Percentiles rank a stretch among this genome's conserved stretches.
These are phyloP conservation scores for Phaeosphaeriaceae sp. DNA, from an alignment of 2,329 filamentous ascomycete species.

Conservation along the genomic window DNA sequence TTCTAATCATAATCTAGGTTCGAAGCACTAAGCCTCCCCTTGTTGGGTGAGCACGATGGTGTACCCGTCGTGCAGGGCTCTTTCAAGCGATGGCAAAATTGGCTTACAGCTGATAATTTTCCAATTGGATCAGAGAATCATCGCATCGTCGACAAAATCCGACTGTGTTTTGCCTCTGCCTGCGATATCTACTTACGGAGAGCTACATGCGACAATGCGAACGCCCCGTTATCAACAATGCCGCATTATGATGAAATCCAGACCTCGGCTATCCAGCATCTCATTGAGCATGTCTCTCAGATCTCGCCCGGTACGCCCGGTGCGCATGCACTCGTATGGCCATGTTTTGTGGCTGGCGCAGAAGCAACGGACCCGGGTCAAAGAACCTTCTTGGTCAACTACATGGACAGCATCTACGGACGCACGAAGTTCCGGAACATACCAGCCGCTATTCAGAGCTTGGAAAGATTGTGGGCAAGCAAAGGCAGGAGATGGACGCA, in stretches of 20 bases:
- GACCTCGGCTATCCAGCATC: conserved; percentile 9
- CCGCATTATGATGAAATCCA: conserved; percentile 4
- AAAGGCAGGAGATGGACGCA: conserved; percentile 15
- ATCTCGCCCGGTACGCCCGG: conserved; percentile 16
- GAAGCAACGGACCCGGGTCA: conserved; percentile 16
- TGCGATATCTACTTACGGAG: conserved; percentile 20
- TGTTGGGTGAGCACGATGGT: conserved; percentile 18
- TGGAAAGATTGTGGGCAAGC: conserved; percentile 19
- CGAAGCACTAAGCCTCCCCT: conserved; percentile 21
- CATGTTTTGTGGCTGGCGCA: conserved; percentile 27
- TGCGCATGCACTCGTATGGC: conserved; percentile 28
- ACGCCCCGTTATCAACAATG: background rate
- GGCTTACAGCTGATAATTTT: conserved; percentile 16
- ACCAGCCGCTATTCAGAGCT: conserved; percentile 16
- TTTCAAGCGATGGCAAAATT: conserved; percentile 15
- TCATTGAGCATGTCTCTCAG: conserved; percentile 13
- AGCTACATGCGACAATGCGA: conserved; percentile 8
- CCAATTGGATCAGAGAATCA: conserved; percentile 11
- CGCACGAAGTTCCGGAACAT: conserved; percentile 26
- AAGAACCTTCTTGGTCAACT: conserved; percentile 19
- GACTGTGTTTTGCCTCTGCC: conserved; percentile 21
- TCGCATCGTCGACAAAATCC: conserved; percentile 14
- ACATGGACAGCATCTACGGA: conserved; percentile 21
- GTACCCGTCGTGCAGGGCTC: conserved; percentile 13
- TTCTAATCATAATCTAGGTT: conserved; percentile 11